Evolutionary conservation across 129 eudicot genomes (phyloP).

Genomic region (Arctium minus): DNA sequence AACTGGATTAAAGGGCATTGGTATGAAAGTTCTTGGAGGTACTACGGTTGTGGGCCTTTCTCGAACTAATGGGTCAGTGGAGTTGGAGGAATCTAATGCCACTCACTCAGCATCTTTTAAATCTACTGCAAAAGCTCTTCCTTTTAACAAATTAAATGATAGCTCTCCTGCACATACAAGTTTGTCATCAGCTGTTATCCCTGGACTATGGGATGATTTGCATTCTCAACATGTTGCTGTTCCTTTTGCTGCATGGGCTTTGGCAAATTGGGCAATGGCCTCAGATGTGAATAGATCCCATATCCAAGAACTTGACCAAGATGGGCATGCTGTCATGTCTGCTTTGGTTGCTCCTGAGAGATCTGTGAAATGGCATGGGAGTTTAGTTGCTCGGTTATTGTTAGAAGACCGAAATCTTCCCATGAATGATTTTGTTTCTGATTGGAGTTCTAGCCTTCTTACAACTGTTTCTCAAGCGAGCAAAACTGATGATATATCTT

Average conservation of each 20-base stretch:
- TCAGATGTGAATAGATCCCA: slow-evolving; percentile 81
- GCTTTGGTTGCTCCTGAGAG: slow-evolving; percentile 93
- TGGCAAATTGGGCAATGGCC: slow-evolving; percentile 99
- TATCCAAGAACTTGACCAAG: slow-evolving; percentile 90
- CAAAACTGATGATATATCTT: slow-evolving; percentile 58
- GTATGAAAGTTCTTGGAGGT: slow-evolving; percentile 93
- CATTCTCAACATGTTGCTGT: slow-evolving; percentile 97
- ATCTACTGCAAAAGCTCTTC: slow-evolving; percentile 18
- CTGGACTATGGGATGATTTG: slow-evolving; percentile 99
- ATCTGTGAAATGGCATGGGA: slow-evolving; percentile 97
- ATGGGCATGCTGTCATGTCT: slow-evolving; percentile 91
- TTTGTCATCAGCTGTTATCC: slow-evolving; percentile 60
- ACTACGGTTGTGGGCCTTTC: slow-evolving; percentile 83
- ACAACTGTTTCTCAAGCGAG: slow-evolving; percentile 82
- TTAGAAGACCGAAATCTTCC: slow-evolving; percentile 77
- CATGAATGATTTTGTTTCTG: slow-evolving; percentile 63
- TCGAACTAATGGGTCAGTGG: slow-evolving; percentile 49
- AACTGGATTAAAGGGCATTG: slow-evolving; percentile 83
- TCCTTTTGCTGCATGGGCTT: slow-evolving; percentile 99
- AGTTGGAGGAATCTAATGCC: slow-evolving; percentile 38
- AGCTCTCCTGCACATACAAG: slow-evolving; percentile 37
- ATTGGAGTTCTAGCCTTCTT: slow-evolving; percentile 88
- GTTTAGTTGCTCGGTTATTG: slow-evolving; percentile 84
- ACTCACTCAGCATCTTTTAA: slow-evolving; percentile 13
- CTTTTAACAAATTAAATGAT: slow-evolving; percentile 47